A percentile compares a stretch with the other conserved stretches of the same genome.
Conservation (phyloP, 306 rosid genomes). For the Cicer arietinum region DNA sequence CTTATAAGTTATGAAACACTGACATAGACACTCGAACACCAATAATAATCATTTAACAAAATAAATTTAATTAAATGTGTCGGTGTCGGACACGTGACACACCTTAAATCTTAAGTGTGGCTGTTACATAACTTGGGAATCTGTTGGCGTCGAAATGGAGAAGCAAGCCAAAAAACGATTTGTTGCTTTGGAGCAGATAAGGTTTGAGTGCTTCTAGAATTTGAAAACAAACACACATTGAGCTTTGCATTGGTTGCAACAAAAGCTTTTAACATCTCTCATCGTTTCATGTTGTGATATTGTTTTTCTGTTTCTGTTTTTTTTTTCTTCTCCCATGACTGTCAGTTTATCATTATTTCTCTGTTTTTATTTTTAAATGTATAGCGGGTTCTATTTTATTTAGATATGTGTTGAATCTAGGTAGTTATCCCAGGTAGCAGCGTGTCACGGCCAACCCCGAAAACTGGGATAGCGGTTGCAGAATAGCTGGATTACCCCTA, state of each 20-base stretch:
- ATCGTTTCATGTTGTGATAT: constrained; percentile 26
- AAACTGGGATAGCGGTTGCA: too few species aligned
- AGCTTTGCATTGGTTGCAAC: constrained; percentile 30
- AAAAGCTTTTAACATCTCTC: constrained; percentile 4
- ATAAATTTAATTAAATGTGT: too few species aligned
- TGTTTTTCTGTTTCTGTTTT: neutral
- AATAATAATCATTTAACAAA: too few species aligned
- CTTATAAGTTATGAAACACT: neutral
- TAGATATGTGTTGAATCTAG: constrained; percentile 10
- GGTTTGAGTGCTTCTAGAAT: neutral
- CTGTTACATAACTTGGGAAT: too few species aligned
- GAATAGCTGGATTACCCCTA: too few species aligned
- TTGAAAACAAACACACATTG: neutral
- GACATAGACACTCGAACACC: too few species aligned
- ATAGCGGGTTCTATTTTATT: constrained; percentile 2
- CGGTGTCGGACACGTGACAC: too few species aligned
- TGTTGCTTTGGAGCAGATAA: constrained; percentile 55
- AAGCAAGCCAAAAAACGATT: neutral
- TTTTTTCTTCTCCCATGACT: neutral
- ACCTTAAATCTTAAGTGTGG: too few species aligned
- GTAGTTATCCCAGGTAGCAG: too few species aligned
- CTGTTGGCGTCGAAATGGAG: neutral
- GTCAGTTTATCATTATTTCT: constrained; percentile 16
- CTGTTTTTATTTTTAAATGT: neutral
- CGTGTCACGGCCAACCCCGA: too few species aligned